Percentiles rank a stretch among this genome's conserved stretches.
Conservation (phyloP, 441 rosid genomes). For the Syzygium syzygioides region DNA sequence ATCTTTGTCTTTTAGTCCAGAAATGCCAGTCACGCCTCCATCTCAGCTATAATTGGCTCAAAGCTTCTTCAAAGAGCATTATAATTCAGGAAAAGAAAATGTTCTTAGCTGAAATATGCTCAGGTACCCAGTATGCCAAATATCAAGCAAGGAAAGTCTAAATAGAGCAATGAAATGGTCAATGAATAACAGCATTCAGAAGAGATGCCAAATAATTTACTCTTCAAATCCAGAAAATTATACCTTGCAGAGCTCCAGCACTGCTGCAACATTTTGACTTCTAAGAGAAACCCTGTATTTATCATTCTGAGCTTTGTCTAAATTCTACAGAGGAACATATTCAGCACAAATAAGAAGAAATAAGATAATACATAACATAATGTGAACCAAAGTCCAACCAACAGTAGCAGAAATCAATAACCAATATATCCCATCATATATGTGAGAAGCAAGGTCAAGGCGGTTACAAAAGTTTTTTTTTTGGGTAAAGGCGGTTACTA, state of each 20-base stretch:
- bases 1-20: not conserved
- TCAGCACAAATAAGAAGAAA: conserved; percentile 14
- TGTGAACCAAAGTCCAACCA: not conserved
- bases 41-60: not conserved
- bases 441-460: not conserved
- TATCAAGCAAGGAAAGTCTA: not conserved
- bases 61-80: not conserved
- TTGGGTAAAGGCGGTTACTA: not conserved
- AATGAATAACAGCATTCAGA: not conserved
- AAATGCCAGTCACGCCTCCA: not conserved
- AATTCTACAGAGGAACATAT: conserved; percentile 37
- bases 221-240: conserved; percentile 5
- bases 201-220: not conserved
- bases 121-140: not conserved
- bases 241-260: conserved; percentile 90
- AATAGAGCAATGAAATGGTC: not conserved
- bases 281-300: conserved; percentile 63
- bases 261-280: conserved; percentile 57
- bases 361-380: not conserved
- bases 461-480: not conserved
- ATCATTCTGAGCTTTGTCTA: conserved; percentile 57
- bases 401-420: conserved; percentile 4
- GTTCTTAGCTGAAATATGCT: not conserved
- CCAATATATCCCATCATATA: not conserved
- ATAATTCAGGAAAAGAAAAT: not conserved